Percentiles rank a stretch among this genome's conserved stretches.
Conservation (phyloP, 495 filamentous ascomycete species). For the Copromyces sp. region DNA sequence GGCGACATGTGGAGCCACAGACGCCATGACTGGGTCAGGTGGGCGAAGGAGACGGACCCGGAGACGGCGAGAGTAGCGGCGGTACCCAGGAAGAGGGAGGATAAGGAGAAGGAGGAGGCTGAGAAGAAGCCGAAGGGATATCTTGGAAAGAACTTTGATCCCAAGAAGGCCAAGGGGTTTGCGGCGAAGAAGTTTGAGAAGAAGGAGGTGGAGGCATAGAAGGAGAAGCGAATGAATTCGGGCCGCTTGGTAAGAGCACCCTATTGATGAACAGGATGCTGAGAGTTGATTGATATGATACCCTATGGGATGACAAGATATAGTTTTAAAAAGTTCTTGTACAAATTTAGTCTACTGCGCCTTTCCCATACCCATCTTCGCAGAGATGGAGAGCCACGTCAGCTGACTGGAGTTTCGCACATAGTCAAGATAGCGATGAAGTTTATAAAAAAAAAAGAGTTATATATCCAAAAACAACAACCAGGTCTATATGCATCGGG, state of each 20-base stretch:
- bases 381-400: background rate
- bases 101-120: slow-evolving; percentile 4
- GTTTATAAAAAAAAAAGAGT: background rate
- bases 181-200: background rate
- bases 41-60: slow-evolving; percentile 47
- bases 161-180: background rate
- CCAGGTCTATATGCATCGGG: background rate
- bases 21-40: slow-evolving; percentile 57
- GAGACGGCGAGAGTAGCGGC: slow-evolving; percentile 19
- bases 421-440: background rate
- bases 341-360: background rate
- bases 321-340: background rate
- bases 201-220: background rate
- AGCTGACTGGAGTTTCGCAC: background rate
- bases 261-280: background rate
- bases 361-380: background rate
- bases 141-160: background rate
- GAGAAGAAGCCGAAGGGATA: background rate
- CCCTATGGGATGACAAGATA: background rate
- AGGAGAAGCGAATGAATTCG: background rate
- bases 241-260: background rate
- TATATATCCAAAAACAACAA: background rate
- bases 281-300: background rate
- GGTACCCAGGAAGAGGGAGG: slow-evolving; percentile 10
- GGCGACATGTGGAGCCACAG: slow-evolving; percentile 67